Evolutionary conservation across 2,329 filamentous ascomycete species (phyloP).

Genomic region (Xylaria sp.): DNA sequence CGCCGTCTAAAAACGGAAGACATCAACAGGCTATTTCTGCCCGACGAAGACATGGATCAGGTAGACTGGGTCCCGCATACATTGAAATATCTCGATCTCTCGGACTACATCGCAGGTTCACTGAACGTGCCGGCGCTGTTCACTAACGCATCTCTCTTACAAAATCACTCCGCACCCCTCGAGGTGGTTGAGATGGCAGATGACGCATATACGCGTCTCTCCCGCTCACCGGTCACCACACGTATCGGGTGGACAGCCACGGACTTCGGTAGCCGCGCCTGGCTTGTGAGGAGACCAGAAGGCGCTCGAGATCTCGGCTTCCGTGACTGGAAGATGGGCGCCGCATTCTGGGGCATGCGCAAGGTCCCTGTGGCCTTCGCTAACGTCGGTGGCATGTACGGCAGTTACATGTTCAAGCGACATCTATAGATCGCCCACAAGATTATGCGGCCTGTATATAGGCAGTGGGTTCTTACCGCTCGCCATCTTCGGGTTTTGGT

Average conservation of each 20-base stretch:
- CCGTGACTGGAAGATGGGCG: conserved; percentile 84
- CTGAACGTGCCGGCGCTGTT: conserved; percentile 68
- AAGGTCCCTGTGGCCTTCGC: conserved; percentile 92
- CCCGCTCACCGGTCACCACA: conserved; percentile 70
- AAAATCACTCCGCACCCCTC: conserved; percentile 70
- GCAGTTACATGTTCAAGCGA: conserved; percentile 72
- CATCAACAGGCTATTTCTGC: conserved; percentile 71
- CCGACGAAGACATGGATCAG: conserved; percentile 55
- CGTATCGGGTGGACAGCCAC: conserved; percentile 75
- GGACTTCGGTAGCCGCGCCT: conserved; percentile 72
- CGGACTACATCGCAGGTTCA: conserved; percentile 72
- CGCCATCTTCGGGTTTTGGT: not conserved
- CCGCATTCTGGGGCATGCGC: conserved; percentile 84
- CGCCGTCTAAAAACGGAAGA: conserved; percentile 73
- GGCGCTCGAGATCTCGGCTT: conserved; percentile 64
- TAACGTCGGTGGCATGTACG: conserved; percentile 95
- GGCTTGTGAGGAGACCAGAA: conserved; percentile 64
- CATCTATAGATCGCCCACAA: conserved; percentile 56
- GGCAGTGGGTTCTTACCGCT: not conserved
- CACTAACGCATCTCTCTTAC: conserved; percentile 65
- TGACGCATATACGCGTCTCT: conserved; percentile 71
- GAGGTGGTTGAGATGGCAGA: conserved; percentile 80
- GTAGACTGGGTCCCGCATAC: conserved; percentile 64
- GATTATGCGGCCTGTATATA: not conserved
- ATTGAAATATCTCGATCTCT: conserved; percentile 80